Conservation (phyloP, 2,329 filamentous ascomycete genomes). For the Coniochaeta ligniaria region DNA sequence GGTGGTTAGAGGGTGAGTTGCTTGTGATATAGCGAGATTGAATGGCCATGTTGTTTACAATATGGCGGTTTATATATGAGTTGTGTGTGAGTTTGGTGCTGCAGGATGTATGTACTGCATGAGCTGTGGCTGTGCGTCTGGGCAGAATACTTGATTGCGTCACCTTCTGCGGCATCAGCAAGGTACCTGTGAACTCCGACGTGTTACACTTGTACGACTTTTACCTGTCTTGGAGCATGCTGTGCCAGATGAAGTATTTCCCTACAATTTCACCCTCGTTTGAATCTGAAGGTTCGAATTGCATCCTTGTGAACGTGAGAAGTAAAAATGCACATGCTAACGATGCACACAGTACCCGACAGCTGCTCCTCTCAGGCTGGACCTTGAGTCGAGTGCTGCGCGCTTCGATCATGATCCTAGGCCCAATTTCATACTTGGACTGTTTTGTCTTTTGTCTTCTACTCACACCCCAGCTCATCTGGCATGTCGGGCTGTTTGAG, state of each 20-base stretch:
- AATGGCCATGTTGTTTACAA: no score
- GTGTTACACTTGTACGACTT: neutral
- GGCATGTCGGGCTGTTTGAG: slow-evolving; percentile 56
- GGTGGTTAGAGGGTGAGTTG: no score
- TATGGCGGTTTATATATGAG: no score
- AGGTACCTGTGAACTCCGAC: neutral
- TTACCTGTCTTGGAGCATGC: neutral
- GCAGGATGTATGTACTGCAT: no score
- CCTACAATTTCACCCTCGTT: no score
- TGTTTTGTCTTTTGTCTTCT: slow-evolving; percentile 66
- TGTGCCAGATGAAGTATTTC: no score
- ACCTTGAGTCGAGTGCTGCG: neutral
- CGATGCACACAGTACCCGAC: no score
- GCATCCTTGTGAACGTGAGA: neutral
- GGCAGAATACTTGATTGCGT: neutral
- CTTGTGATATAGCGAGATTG: no score
- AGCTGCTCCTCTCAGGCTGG: neutral
- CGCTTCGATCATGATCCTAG: slow-evolving; percentile 55
- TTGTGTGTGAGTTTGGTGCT: no score
- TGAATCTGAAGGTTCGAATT: neutral
- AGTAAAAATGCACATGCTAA: neutral
- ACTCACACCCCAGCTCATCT: slow-evolving; percentile 63
- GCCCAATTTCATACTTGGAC: slow-evolving; percentile 68
- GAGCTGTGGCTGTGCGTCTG: neutral
- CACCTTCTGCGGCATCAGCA: neutral